Base-by-base conservation (phyloP, 495 filamentous ascomycete genomes). In the Rostrohypoxylon terebratum region DNA sequence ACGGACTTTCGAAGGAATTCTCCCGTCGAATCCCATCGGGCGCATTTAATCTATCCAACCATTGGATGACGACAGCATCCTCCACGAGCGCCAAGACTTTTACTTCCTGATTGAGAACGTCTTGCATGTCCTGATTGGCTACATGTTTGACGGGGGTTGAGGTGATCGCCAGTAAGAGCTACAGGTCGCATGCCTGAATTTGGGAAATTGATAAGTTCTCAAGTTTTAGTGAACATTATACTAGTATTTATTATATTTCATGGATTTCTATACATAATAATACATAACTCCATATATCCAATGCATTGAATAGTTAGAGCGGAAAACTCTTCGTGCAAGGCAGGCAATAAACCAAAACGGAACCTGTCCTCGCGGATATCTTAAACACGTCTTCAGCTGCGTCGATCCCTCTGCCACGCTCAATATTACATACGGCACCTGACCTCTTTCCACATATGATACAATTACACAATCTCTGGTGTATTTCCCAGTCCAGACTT, bases 51-150 rank as follows among this genome's bases (percentile, higher is more conserved):
- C 47, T 50, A 10, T 50, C 4, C 0, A 14, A 7, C 20, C 6
- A 53, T 31, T 31, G 48, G 21, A 31, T 8, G 28, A 28, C 11
- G 48, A 31, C 21, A 16, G 4, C 23, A 5, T n/a, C 23, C 10
- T 10, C 21, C 25, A 48, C 54, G 18, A 28, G 20, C 57, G 64
- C 64, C 64, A 67, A 67, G 64, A 36, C 44, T 42, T 18, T 13
- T 10, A 67, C 47, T 67, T 59, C 64, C 64, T 28, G 11, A 60
- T 67, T 34, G 20, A 60, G 64, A 44, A 21, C 9, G 11, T 13
- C 8, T 7, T 31, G 44, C 18, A 18, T 16, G 2, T n/a, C 34
- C n/a, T 53, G 21, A 67, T 67, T 67, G 55, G 64, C 14, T 44
- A 7, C 1, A 25, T 14, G 11, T 10, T 6, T 55, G 21, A 10